Evolutionary conservation across 345 rosid species (phyloP).

Genomic region (Gossypium australe): DNA sequence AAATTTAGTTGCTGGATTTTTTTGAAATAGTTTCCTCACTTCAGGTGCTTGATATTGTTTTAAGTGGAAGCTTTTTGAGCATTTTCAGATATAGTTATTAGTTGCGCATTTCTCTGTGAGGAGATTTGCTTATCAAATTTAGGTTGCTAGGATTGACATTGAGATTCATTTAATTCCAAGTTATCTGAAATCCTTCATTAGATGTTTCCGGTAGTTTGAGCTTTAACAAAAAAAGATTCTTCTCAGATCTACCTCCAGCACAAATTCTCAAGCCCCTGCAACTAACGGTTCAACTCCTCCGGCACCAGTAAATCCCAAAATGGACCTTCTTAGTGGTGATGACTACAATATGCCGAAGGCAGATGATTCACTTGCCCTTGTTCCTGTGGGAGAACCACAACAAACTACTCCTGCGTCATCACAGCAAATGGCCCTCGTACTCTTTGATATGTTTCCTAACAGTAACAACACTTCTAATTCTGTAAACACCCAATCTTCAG

Average conservation of each 20-base stretch:
- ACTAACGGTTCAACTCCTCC: constrained; percentile 50
- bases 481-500: constrained; percentile 44
- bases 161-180: neutral
- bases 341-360: constrained; percentile 61
- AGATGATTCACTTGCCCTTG: constrained; percentile 67
- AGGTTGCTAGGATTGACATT: constrained; percentile 6
- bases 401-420: constrained; percentile 51
- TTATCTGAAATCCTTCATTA: neutral
- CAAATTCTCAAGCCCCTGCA: constrained; percentile 46
- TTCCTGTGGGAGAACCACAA: constrained; percentile 66
- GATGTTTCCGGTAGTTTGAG: constrained; percentile 3
- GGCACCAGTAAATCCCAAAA: constrained; percentile 49
- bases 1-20: neutral
- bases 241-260: constrained; percentile 55
- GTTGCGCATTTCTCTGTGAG: neutral
- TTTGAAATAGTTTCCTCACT: neutral
- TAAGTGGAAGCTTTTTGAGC: neutral
- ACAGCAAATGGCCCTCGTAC: constrained; percentile 78
- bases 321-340: constrained; percentile 97
- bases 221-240: constrained; percentile 10
- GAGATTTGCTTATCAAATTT: neutral
- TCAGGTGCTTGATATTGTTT: neutral
- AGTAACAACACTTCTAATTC: constrained; percentile 38
- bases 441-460: constrained; percentile 81
- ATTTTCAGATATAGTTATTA: neutral